Base-by-base conservation (phyloP, 495 filamentous ascomycete species). In the Xylaria telfairii region DNA sequence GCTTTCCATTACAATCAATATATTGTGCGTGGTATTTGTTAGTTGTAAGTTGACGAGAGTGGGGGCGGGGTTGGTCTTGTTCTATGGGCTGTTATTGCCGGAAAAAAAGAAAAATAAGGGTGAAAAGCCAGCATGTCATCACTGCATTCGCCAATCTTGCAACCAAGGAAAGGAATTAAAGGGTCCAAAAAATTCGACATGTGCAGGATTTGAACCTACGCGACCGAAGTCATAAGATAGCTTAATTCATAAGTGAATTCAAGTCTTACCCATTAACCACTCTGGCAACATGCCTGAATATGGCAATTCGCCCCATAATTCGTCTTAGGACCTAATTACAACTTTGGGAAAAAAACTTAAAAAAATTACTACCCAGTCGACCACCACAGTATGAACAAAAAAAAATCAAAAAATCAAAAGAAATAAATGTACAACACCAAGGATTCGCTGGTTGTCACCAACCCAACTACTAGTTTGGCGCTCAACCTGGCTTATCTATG, bases 401-500 rank as follows among this genome's bases (percentile, higher is more conserved):
- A 46, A 2, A n/a, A 46, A 2, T 2, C 44, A 5, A 53, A 26
- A 26, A 28, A 12, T 53, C 9, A 53, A 54, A 54, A 30, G 1
- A 3, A 54, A 54, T 17, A 54, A 26, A 54, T 30, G 28, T 54
- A 54, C 51, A 54, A 54, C 49, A 53, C n/a, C 49, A 53, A 53
- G 49, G 21, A 46, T 19, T 46, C 44, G 44, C 49, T 53, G 49
- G 44, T 47, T 47, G 44, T 47, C 44, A 47, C 44, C 44, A 47
- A 47, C 44, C 44, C 44, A 47, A 47, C 44, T 47, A 47, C 44
- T 47, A 47, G 44, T 51, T 51, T 53, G 10, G 24, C 51, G 51
- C 51, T 59, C 56, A 34, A n/a, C 32, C 68, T 9, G 54, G 70
- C 71, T 78, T 77, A 73, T 73, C 73, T 77, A 80, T 69, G 80